phyloP scores from a whole-genome alignment of 805 yeast species.

The Pichia insulana region DNA sequence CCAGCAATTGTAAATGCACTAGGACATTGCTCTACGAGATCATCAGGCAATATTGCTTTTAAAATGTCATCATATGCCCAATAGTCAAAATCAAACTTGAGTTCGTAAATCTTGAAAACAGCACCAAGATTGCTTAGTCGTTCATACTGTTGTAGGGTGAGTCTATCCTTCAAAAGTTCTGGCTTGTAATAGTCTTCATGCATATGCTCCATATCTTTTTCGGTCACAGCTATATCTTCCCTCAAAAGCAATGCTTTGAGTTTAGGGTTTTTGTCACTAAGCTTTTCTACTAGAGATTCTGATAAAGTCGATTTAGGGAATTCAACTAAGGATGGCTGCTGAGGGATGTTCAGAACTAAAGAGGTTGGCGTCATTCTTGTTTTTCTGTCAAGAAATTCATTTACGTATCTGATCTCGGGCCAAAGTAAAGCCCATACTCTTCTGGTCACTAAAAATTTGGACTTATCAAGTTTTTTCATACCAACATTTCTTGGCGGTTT shows the following conservation, averaged over 20 bases:
- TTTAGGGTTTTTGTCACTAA: conserved; percentile 23
- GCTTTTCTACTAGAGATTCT: conserved; percentile 3
- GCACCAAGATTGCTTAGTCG: conserved; percentile 33
- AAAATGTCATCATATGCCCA: conserved; percentile 91
- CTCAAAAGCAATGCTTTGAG: conserved; percentile 53
- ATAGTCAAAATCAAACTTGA: conserved; percentile 59
- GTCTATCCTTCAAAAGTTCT: conserved; percentile 27
- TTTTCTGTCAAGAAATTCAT: conserved; percentile 45
- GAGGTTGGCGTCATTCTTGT: conserved; percentile 36
- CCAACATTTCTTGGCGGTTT: conserved; percentile 61
- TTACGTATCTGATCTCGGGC: conserved; percentile 55
- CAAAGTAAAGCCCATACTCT: conserved; percentile 61
- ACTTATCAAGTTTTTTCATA: conserved; percentile 58
- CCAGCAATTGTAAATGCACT: conserved; percentile 91
- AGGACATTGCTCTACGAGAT: conserved; percentile 64
- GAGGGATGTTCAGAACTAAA: conserved; percentile 53
- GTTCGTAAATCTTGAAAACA: conserved; percentile 41
- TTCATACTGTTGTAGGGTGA: conserved; percentile 34
- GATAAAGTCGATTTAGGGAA: background rate
- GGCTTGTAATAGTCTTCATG: conserved; percentile 5
- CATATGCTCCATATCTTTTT: conserved; percentile 21
- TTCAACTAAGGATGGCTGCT: conserved; percentile 60
- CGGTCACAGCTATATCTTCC: conserved; percentile 37
- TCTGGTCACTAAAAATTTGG: conserved; percentile 49
- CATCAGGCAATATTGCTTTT: conserved; percentile 65